Conservation (phyloP, 192 early-diverging fungal species). For the Lobosporangium transversale region DNA sequence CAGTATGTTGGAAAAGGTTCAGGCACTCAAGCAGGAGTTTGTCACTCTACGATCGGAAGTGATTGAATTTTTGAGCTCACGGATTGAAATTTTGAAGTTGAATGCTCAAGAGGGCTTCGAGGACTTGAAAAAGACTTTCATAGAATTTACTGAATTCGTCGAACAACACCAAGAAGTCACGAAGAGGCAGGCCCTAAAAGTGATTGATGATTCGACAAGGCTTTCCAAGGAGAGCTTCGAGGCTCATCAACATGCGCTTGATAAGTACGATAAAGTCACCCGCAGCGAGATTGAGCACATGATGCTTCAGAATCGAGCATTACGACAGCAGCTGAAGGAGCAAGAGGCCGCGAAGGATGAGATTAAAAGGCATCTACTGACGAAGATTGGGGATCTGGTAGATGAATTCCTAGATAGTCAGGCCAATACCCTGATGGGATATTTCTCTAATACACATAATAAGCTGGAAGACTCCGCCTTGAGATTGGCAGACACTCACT, state of each 20-base stretch:
- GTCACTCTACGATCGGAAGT: slow-evolving; percentile 26
- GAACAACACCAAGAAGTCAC: slow-evolving; percentile 19
- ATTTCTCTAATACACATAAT: slow-evolving; percentile 10
- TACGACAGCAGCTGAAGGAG: slow-evolving; percentile 18
- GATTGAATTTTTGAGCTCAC: slow-evolving; percentile 19
- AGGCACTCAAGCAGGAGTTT: slow-evolving; percentile 32
- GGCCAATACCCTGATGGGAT: slow-evolving; percentile 20
- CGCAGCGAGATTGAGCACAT: slow-evolving; percentile 27
- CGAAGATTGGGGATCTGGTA: slow-evolving; percentile 26
- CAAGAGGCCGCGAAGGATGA: slow-evolving; percentile 12
- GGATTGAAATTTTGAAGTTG: slow-evolving; percentile 13
- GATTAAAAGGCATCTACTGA: slow-evolving; percentile 12
- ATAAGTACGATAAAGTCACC: slow-evolving; percentile 19
- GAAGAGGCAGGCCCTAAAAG: neutral
- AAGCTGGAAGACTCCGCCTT: slow-evolving; percentile 10
- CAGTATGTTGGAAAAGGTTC: slow-evolving; percentile 12
- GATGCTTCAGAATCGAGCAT: slow-evolving; percentile 18
- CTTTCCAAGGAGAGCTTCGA: slow-evolving; percentile 20
- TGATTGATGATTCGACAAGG: slow-evolving; percentile 23
- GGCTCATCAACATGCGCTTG: slow-evolving; percentile 16
- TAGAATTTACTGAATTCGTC: slow-evolving; percentile 5
- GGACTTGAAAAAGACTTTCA: slow-evolving; percentile 13
- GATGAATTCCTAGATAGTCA: slow-evolving; percentile 28
- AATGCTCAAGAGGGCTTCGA: slow-evolving; percentile 33
- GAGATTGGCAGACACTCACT: slow-evolving; percentile 11